phyloP scores from a whole-genome alignment of 345 rosid genomes.

The Fremontodendron californicum region DNA sequence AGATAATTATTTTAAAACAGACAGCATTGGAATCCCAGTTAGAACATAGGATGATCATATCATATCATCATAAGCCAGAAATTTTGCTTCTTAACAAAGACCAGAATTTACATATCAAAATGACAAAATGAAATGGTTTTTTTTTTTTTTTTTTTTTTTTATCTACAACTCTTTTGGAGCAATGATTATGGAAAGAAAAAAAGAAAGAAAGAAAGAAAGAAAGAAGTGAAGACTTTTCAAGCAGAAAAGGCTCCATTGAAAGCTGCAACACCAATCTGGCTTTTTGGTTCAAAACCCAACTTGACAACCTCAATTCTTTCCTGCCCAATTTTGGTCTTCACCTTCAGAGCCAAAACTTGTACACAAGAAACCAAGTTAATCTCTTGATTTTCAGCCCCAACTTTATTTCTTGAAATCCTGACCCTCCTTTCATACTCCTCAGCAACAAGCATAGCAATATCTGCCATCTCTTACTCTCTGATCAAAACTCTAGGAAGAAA shows the following conservation, averaged over 20 bases:
- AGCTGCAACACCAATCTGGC: slow-evolving; percentile 38
- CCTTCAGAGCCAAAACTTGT: not conserved
- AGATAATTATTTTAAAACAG: not conserved
- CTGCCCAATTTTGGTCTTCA: slow-evolving; percentile 17
- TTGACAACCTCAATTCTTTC: slow-evolving; percentile 3
- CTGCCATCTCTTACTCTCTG: slow-evolving; percentile 32
- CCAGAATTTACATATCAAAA: not conserved
- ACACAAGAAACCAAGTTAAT: not conserved
- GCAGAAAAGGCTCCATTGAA: slow-evolving; percentile 51
- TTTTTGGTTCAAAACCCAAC: slow-evolving; percentile 30
- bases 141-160: not conserved
- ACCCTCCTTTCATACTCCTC: slow-evolving; percentile 60
- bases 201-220: not conserved
- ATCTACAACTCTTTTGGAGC: not conserved
- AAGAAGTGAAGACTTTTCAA: not conserved
- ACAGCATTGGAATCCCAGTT: not conserved
- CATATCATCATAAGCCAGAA: not conserved
- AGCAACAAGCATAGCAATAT: slow-evolving; percentile 57
- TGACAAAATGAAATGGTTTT: not conserved
- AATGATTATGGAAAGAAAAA: not conserved
- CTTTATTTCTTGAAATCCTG: slow-evolving; percentile 24
- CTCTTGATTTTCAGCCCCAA: slow-evolving; percentile 10
- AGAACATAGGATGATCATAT: not conserved
- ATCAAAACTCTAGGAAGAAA: not conserved
- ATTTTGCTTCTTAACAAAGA: not conserved